A percentile compares a stretch with the other conserved stretches of the same genome.
These are phyloP conservation scores for Silene coronaria DNA, from an alignment of 179 eudicot species.

Conservation along the genomic window DNA sequence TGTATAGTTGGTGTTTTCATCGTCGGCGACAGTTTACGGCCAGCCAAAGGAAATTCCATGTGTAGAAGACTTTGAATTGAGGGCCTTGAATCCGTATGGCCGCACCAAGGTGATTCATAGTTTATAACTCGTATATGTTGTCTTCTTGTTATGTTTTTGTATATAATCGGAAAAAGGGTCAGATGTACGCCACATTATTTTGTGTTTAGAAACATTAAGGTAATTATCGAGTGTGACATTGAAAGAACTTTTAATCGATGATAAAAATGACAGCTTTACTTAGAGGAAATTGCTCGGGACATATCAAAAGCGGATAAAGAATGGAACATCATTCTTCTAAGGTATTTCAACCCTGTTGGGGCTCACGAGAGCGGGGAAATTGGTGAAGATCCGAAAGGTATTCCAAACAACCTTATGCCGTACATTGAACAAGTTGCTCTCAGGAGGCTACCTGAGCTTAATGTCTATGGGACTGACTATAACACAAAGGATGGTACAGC, in stretches of 20 bases:
- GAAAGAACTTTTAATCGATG: too few species aligned
- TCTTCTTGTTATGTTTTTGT: background rate
- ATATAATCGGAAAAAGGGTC: too few species aligned
- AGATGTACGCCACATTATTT: too few species aligned
- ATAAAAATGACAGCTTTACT: slow-evolving; percentile 44
- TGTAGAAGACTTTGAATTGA: slow-evolving; percentile 58
- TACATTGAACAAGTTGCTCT: slow-evolving; percentile 88
- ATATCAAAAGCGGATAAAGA: slow-evolving; percentile 59
- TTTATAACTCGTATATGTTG: slow-evolving; percentile 1
- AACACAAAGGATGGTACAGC: slow-evolving; percentile 88
- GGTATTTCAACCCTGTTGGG: slow-evolving; percentile 93
- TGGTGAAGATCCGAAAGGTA: slow-evolving; percentile 91
- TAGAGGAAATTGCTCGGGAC: slow-evolving; percentile 87
- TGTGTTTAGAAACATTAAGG: too few species aligned
- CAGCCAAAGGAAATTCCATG: slow-evolving; percentile 82
- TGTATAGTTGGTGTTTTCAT: slow-evolving; percentile 79
- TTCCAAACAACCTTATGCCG: slow-evolving; percentile 92
- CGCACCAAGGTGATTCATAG: slow-evolving; percentile 62
- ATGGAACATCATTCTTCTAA: slow-evolving; percentile 68
- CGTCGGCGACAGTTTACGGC: slow-evolving; percentile 91
- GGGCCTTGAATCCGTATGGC: slow-evolving; percentile 90
- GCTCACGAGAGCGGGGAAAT: slow-evolving; percentile 88
- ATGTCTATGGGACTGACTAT: slow-evolving; percentile 84
- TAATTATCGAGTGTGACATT: too few species aligned
- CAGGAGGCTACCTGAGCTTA: slow-evolving; percentile 73